Evolutionary conservation across 768 basidiomycete genomes (phyloP).

Genomic region (Hebeloma cylindrosporum): DNA sequence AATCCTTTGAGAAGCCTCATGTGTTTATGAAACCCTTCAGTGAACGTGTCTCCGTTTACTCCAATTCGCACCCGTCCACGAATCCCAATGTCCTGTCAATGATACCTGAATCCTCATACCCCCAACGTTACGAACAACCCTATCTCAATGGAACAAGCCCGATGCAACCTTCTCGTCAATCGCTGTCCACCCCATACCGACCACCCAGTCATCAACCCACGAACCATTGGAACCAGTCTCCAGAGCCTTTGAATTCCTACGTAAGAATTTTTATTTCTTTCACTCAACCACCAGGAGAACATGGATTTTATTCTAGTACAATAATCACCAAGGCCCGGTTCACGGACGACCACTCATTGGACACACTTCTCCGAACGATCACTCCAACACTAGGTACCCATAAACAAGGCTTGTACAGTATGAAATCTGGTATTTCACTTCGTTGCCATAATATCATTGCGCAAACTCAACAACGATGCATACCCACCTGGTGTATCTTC

Average conservation of each 20-base stretch:
- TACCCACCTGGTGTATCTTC: constrained; percentile 15
- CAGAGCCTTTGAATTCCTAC: constrained; percentile 62
- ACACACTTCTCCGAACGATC: constrained; percentile 37
- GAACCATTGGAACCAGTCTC: constrained; percentile 56
- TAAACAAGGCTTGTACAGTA: constrained; percentile 23
- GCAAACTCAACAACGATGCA: constrained; percentile 7
- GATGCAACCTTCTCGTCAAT: constrained; percentile 38
- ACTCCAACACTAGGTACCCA: constrained; percentile 45
- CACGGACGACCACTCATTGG: constrained; percentile 39
- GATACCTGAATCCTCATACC: constrained; percentile 59
- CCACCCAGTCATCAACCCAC: constrained; percentile 48
- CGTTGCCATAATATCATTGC: constrained; percentile 5
- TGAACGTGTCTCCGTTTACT: constrained; percentile 33
- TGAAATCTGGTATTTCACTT: constrained; percentile 9
- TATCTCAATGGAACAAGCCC: constrained; percentile 40
- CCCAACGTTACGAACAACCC: constrained; percentile 51
- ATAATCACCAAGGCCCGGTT: constrained; percentile 21
- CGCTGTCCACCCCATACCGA: constrained; percentile 45
- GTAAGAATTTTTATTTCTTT: constrained; percentile 41
- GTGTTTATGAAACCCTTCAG: no score
- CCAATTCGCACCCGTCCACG: constrained; percentile 38
- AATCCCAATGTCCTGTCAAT: constrained; percentile 48
- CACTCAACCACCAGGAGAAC: constrained; percentile 6
- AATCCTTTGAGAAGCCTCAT: constrained; percentile 9
- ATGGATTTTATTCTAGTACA: constrained; percentile 17